Evolutionary conservation across 1,284 basidiomycete genomes (phyloP).

Genomic region (Rhodotorula mucilaginosa): DNA sequence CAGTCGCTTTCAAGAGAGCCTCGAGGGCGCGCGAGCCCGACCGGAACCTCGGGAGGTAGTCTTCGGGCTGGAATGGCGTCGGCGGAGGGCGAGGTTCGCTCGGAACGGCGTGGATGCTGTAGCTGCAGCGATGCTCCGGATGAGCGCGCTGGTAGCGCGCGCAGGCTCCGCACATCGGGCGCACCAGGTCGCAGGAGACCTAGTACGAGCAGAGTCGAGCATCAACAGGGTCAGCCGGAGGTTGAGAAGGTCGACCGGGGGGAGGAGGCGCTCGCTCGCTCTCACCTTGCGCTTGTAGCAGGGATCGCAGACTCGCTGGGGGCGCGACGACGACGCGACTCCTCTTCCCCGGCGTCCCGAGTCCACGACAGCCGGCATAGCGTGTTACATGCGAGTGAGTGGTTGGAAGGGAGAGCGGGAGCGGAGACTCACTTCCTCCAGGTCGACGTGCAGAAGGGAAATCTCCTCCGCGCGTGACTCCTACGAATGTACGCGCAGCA

Average conservation of each 20-base stretch:
- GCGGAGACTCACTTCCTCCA: too few relatives aligned
- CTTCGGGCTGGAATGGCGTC: neutral
- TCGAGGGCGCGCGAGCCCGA: neutral
- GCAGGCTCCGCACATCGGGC: slow-evolving; percentile 15
- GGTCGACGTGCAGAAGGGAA: too few relatives aligned
- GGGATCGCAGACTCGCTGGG: neutral
- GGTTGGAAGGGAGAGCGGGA: neutral
- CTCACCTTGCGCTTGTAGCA: slow-evolving; percentile 4
- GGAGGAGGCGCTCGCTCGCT: neutral
- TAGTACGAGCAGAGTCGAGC: neutral
- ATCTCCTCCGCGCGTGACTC: too few relatives aligned
- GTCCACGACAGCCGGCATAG: too few relatives aligned
- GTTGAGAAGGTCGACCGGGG: neutral
- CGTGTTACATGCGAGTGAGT: too few relatives aligned
- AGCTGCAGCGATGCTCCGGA: slow-evolving; percentile 1
- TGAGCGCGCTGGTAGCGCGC: neutral
- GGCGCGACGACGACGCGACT: neutral
- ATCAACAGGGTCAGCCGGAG: too few relatives aligned
- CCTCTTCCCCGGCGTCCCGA: neutral
- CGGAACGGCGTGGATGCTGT: neutral
- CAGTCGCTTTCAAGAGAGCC: neutral
- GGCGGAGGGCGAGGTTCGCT: neutral
- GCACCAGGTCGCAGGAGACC: slow-evolving; percentile 13
- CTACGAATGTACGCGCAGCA: too few relatives aligned
- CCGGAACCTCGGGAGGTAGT: neutral